These are phyloP conservation scores for Oryza glaberrima DNA, from an alignment of 176 grass and related monocot species.

Conservation along the genomic window DNA sequence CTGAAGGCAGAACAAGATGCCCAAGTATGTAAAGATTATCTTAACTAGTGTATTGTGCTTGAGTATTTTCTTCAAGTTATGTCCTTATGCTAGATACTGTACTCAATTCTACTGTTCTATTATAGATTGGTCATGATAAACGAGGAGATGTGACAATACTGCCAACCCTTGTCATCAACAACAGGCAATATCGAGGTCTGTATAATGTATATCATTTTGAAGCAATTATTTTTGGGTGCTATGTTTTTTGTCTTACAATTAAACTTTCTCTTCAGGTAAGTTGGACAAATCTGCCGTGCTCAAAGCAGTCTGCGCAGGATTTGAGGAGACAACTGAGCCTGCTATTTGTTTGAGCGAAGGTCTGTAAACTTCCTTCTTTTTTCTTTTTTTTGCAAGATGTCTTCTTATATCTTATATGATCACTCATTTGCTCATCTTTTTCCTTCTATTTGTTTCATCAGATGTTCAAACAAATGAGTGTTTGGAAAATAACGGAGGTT, in stretches of 20 bases:
- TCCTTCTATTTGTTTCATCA: slow-evolving; percentile 40
- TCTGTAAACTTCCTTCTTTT: slow-evolving; percentile 27
- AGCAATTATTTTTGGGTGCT: slow-evolving; percentile 2
- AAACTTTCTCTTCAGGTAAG: slow-evolving; percentile 62
- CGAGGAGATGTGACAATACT: slow-evolving; percentile 92
- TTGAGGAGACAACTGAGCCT: slow-evolving; percentile 90
- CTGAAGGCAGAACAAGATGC: slow-evolving; percentile 90
- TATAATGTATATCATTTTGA: slow-evolving; percentile 37
- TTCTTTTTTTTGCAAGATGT: slow-evolving; percentile 22
- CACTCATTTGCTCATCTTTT: slow-evolving; percentile 15
- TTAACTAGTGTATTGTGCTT: not conserved
- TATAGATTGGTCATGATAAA: slow-evolving; percentile 74
- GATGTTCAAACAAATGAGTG: slow-evolving; percentile 96
- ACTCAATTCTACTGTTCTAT: slow-evolving; percentile 29
- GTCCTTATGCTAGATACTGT: not conserved
- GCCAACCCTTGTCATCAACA: slow-evolving; percentile 88
- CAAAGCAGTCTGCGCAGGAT: slow-evolving; percentile 90
- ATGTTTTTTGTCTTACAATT: slow-evolving; percentile 46
- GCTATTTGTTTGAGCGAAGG: slow-evolving; percentile 81
- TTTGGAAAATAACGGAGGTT: slow-evolving; percentile 93
- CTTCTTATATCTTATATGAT: slow-evolving; percentile 36
- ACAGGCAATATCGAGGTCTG: slow-evolving; percentile 83
- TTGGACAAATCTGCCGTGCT: slow-evolving; percentile 85
- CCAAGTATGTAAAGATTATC: slow-evolving; percentile 50
- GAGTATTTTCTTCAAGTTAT: slow-evolving; percentile 24